A percentile compares a stretch with the other conserved stretches of the same genome.
Conservation (phyloP, 2,329 filamentous ascomycete species). For the Cadophora sp. region DNA sequence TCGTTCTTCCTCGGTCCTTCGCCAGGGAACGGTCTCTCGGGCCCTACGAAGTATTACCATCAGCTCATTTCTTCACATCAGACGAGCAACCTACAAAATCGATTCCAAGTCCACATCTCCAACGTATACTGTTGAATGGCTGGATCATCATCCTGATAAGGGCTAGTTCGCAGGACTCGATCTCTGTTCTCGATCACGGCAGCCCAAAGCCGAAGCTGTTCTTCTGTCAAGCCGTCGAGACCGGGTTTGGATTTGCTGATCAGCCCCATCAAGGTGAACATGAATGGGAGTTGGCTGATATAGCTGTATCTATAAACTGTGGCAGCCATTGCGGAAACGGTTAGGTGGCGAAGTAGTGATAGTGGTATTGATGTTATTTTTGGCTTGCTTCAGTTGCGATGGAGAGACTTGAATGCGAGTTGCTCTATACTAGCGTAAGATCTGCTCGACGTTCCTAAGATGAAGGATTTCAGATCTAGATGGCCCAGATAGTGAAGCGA, state of each 20-base stretch:
- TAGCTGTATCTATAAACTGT: neutral
- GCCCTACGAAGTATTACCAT: neutral
- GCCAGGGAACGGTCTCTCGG: conserved; percentile 7
- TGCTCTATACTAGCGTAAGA: neutral
- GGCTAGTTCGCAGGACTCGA: neutral
- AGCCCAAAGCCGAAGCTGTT: conserved; percentile 8
- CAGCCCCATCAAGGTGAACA: conserved; percentile 3
- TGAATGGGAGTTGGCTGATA: conserved; percentile 10
- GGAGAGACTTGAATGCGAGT: neutral
- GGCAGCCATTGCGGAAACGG: neutral
- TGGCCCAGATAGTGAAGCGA: neutral
- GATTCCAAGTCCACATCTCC: conserved; percentile 10
- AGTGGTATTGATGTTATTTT: neutral
- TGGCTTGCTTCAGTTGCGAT: neutral
- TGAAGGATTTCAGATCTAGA: neutral
- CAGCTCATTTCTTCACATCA: neutral
- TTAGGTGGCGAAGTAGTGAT: neutral
- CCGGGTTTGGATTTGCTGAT: neutral
- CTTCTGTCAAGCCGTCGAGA: neutral
- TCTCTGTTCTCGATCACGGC: neutral
- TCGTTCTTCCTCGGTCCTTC: conserved; percentile 1
- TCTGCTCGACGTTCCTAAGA: neutral
- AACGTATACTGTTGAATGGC: conserved; percentile 15
- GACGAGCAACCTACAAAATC: conserved; percentile 2
- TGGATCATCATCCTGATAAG: conserved; percentile 6